phyloP scores from a whole-genome alignment of 352 stramenopile species.

The Globisporangium rhizosaccharum region DNA sequence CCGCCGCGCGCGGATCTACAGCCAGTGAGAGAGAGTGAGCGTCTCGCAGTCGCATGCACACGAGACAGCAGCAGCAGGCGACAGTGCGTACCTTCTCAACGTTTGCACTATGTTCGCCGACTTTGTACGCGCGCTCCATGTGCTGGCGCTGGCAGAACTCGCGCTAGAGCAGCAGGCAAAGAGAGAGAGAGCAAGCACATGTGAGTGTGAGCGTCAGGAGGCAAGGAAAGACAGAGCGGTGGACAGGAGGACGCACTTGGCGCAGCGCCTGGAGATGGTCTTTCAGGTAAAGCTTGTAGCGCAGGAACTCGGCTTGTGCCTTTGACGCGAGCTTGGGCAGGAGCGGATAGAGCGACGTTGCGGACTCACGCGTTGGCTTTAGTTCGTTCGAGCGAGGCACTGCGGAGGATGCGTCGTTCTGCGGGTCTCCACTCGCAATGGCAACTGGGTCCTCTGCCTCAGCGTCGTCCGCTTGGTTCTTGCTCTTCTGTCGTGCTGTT shows the following conservation, averaged over 20 bases:
- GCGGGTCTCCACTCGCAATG: not conserved
- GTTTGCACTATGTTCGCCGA: slow-evolving; percentile 53
- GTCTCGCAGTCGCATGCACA: not conserved
- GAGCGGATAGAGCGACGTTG: slow-evolving; percentile 39
- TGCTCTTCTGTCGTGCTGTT: slow-evolving; percentile 14
- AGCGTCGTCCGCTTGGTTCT: slow-evolving; percentile 19
- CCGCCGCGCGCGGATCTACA: slow-evolving; percentile 48
- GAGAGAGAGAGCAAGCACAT: not conserved
- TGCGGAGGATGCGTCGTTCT: not conserved
- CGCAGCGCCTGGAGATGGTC: slow-evolving; percentile 60
- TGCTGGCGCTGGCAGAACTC: slow-evolving; percentile 56
- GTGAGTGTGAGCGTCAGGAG: not conserved
- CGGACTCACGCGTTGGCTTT: not conserved
- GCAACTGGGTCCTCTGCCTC: not conserved
- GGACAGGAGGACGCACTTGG: slow-evolving; percentile 16
- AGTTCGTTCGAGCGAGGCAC: not conserved
- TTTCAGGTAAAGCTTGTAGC: slow-evolving; percentile 70
- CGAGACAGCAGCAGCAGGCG: not conserved
- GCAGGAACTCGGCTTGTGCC: slow-evolving; percentile 41
- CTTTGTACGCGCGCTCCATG: slow-evolving; percentile 55
- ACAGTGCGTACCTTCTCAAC: slow-evolving; percentile 39
- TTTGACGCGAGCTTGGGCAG: slow-evolving; percentile 24
- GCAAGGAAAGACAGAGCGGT: not conserved
- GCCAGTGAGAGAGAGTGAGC: not conserved
- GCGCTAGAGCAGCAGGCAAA: slow-evolving; percentile 18